Conservation (phyloP, 306 rosid genomes). For the Vachellia collinsii region DNA sequence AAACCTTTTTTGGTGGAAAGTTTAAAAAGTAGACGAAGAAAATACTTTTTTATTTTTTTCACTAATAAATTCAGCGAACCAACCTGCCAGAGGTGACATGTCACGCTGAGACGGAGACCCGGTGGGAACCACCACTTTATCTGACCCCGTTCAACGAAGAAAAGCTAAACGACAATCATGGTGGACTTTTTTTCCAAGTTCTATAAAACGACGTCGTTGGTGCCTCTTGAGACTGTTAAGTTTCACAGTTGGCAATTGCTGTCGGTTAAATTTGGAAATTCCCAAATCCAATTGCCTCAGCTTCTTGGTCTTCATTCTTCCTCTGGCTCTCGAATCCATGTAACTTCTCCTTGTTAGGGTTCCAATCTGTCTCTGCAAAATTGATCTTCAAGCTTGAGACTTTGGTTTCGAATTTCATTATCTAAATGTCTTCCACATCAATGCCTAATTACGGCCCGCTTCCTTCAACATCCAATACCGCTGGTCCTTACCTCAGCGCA, state of each 20-base stretch:
- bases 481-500: conserved; percentile 32
- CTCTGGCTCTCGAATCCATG: background rate
- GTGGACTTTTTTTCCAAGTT: background rate
- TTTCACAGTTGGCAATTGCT: background rate
- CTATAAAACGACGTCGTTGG: background rate
- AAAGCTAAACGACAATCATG: background rate
- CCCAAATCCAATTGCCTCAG: background rate
- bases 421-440: conserved; percentile 49
- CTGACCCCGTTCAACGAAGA: background rate
- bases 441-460: conserved; percentile 39
- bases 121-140: background rate
- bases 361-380: background rate
- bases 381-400: background rate
- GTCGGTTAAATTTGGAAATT: background rate
- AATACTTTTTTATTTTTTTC: no score
- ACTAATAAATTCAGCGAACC: background rate
- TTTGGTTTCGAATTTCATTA: conserved; percentile 12
- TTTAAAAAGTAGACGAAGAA: no score
- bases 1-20: no score
- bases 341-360: background rate
- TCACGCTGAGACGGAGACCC: background rate
- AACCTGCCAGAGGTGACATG: background rate
- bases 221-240: no score
- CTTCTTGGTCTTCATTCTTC: background rate
- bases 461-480: conserved; percentile 36